phyloP scores from a whole-genome alignment of 1,139 yeast species.

The Kluyveromyces sp. region DNA sequence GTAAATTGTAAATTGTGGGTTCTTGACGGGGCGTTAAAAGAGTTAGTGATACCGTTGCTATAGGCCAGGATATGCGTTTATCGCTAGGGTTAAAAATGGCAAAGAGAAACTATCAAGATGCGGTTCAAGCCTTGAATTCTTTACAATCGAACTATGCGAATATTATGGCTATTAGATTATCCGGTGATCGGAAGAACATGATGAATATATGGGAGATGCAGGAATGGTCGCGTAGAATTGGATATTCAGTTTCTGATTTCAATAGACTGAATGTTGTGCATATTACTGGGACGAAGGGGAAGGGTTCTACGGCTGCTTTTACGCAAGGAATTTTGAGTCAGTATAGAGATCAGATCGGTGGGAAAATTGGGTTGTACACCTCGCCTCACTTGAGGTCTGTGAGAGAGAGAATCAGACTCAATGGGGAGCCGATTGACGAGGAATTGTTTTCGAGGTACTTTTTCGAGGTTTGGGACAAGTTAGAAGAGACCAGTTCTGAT shows the following conservation, averaged over 20 bases:
- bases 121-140: constrained; percentile 75
- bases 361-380: constrained; percentile 79
- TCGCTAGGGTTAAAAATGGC: constrained; percentile 11
- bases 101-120: constrained; percentile 45
- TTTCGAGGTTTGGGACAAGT: constrained; percentile 86
- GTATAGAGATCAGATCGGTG: constrained; percentile 34
- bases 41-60: too few species aligned
- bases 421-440: constrained; percentile 80
- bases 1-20: too few species aligned
- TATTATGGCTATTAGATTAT: constrained; percentile 68
- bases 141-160: constrained; percentile 89
- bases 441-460: constrained; percentile 78
- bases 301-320: constrained; percentile 97
- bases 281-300: constrained; percentile 97
- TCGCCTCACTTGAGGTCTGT: constrained; percentile 94
- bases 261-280: constrained; percentile 74
- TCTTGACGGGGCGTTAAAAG: too few species aligned
- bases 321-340: constrained; percentile 71
- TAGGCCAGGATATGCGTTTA: background rate
- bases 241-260: constrained; percentile 64
- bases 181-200: constrained; percentile 63
- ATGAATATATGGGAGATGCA: constrained; percentile 78
- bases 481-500: constrained; percentile 54
- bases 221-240: constrained; percentile 85
- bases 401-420: constrained; percentile 81